These are phyloP conservation scores for Haematococcus lacustris DNA, from an alignment of 139 green algal genomes.

Conservation along the genomic window DNA sequence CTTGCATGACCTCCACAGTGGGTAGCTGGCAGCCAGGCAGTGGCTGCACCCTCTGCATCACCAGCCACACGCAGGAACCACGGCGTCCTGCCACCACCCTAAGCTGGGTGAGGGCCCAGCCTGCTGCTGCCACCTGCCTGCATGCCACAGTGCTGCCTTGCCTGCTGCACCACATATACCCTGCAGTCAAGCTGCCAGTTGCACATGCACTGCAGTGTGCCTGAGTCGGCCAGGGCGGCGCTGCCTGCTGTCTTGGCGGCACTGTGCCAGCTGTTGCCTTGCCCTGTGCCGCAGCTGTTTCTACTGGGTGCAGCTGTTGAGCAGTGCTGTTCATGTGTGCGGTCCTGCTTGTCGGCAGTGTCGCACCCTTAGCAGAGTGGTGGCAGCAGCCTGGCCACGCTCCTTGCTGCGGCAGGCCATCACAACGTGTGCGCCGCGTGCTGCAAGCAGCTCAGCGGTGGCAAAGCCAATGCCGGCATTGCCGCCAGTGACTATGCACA, in stretches of 20 bases:
- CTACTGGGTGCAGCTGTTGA: conserved; percentile 14
- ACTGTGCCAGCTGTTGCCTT: neutral
- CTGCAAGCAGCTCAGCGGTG: conserved; percentile 32
- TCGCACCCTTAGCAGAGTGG: neutral
- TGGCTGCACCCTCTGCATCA: too few species aligned
- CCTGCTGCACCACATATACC: neutral
- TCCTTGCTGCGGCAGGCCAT: conserved; percentile 1
- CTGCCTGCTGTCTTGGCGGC: too few species aligned
- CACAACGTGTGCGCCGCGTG: conserved; percentile 37
- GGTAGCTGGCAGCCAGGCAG: too few species aligned
- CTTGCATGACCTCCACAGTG: too few species aligned
- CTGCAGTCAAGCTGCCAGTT: neutral
- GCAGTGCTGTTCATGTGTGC: conserved; percentile 47
- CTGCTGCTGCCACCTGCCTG: neutral
- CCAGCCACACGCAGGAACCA: conserved; percentile 9
- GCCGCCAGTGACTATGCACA: conserved; percentile 44
- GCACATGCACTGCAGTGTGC: neutral
- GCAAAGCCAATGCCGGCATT: conserved; percentile 49
- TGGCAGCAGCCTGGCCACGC: conserved; percentile 1
- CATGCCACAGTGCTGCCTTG: neutral
- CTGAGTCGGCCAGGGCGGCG: too few species aligned
- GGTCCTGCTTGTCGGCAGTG: conserved; percentile 11
- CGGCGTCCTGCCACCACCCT: neutral
- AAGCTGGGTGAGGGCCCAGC: neutral
- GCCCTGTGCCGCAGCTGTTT: neutral